Base-by-base conservation (phyloP, 305 asterid genomes). In the Fraxinus greggii region DNA sequence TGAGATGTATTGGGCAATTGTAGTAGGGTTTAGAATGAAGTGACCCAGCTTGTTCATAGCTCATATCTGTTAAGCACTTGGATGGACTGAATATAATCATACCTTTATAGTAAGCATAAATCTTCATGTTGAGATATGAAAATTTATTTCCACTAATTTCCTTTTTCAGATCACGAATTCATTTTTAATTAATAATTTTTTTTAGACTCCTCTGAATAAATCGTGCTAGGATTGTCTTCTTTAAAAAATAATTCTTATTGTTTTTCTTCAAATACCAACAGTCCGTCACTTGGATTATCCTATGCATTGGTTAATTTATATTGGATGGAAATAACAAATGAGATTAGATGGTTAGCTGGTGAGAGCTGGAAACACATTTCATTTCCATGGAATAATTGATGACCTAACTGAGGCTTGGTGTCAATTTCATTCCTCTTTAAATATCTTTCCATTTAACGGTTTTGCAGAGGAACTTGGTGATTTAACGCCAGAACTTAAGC, bases 381-480 rank as follows among this genome's bases (percentile, higher is more conserved):
- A 13, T 67, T 67, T 29, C 74, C 38, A 69, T 29, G 38, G 38
- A 35, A 29, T 28, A 29, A 29, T 7, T 12, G n/a, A 28, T 69
- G 8, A 69, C 21, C 40, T 78, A 56, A 54, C 33, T 78, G 24
- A 13, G 31, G 45, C 38, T 26, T 67, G 24, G 31, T 45, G 59
- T 65, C 10, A 75, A 72, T 12, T 61, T 77, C 72, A 28, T 61
- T 21, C 13, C 67, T 61, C 56, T 8, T 38, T 70, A 23, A 36
- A 33, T 70, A 61, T 29, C 36, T 84, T 56, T 38, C 75, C 36
- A 21, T 79, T 26, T 26, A 12, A 26, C 63, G 80, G 19, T 77
- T 84, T 74, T 89, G 89, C 97, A 96, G 99, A 94, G 79, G 97
- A 94, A 86, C 92, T 94, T 80, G 99, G 98, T 35, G 97, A 93